phyloP scores from a whole-genome alignment of 805 yeast species.

The Pichia membranifaciens region DNA sequence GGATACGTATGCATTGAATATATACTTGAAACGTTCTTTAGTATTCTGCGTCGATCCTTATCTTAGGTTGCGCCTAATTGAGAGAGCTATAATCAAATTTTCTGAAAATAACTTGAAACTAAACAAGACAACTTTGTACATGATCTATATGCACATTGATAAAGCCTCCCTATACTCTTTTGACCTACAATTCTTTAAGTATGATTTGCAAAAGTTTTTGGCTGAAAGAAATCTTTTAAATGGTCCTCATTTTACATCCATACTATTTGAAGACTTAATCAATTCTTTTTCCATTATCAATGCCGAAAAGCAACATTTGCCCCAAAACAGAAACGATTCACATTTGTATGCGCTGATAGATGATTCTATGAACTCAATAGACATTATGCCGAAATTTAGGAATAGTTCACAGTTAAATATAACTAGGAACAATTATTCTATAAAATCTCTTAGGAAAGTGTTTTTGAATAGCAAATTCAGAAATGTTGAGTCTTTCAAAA shows the following conservation, averaged over 20 bases:
- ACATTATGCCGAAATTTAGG: constrained; percentile 11
- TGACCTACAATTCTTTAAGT: neutral
- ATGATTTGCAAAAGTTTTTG: neutral
- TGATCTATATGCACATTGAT: constrained; percentile 1
- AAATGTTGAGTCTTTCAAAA: constrained; percentile 21
- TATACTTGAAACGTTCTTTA: constrained; percentile 8
- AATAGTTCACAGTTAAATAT: constrained; percentile 19
- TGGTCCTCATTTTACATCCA: neutral
- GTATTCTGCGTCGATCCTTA: neutral
- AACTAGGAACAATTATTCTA: constrained; percentile 9
- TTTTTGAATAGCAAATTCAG: constrained; percentile 3
- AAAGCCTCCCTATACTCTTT: neutral
- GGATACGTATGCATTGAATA: constrained; percentile 8
- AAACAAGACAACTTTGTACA: constrained; percentile 4
- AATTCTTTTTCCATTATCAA: constrained; percentile 4
- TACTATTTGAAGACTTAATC: constrained; percentile 1
- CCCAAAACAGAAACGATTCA: neutral
- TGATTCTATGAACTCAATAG: constrained; percentile 1
- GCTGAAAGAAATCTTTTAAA: neutral
- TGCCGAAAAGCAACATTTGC: neutral
- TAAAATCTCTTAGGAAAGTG: constrained; percentile 16
- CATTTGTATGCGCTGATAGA: neutral
- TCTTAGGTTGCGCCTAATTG: neutral
- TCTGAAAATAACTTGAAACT: neutral
- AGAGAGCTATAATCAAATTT: neutral